A percentile compares a stretch with the other conserved stretches of the same genome.
phyloP scores from a whole-genome alignment of 257 asterid species.

The Eucommia ulmoides region DNA sequence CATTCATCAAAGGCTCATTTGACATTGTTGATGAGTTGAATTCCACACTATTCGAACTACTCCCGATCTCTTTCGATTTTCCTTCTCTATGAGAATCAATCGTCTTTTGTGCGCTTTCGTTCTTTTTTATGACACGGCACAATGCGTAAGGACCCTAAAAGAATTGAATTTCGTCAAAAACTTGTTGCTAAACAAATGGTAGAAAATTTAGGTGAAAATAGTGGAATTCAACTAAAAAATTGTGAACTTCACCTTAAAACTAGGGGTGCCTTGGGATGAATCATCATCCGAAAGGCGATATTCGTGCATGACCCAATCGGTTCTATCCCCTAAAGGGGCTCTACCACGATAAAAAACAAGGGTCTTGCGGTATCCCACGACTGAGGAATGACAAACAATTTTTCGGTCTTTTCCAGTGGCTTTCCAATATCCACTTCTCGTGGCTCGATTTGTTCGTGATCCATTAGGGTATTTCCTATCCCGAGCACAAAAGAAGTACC shows the following conservation, averaged over 20 bases:
- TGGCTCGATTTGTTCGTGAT: slow-evolving; percentile 38
- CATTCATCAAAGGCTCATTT: slow-evolving; percentile 14
- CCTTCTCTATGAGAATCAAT: slow-evolving; percentile 9
- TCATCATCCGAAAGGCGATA: slow-evolving; percentile 36
- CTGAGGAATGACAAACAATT: slow-evolving; percentile 26
- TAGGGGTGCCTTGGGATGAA: slow-evolving; percentile 26
- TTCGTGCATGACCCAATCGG: slow-evolving; percentile 45
- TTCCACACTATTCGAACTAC: slow-evolving; percentile 9
- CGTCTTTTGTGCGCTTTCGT: slow-evolving; percentile 15
- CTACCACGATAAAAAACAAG: slow-evolving; percentile 37
- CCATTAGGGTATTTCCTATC: slow-evolving; percentile 48
- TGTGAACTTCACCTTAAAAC: slow-evolving; percentile 24
- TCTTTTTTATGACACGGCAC: slow-evolving; percentile 37
- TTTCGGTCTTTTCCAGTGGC: slow-evolving; percentile 44
- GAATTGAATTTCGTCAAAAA: not conserved
- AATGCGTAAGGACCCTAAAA: slow-evolving; percentile 37
- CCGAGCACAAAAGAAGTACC: slow-evolving; percentile 43
- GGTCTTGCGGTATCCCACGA: slow-evolving; percentile 30
- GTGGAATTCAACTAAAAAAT: no score
- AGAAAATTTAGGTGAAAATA: no score
- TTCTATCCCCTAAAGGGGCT: slow-evolving; percentile 42
- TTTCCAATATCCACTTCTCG: slow-evolving; percentile 45
- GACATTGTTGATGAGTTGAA: slow-evolving; percentile 2
- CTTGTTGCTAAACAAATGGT: no score
- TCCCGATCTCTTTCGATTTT: slow-evolving; percentile 15